A percentile compares a stretch with the other conserved stretches of the same genome.
These are phyloP conservation scores for Serendipita indica DNA, from an alignment of 768 basidiomycete genomes.

Conservation along the genomic window DNA sequence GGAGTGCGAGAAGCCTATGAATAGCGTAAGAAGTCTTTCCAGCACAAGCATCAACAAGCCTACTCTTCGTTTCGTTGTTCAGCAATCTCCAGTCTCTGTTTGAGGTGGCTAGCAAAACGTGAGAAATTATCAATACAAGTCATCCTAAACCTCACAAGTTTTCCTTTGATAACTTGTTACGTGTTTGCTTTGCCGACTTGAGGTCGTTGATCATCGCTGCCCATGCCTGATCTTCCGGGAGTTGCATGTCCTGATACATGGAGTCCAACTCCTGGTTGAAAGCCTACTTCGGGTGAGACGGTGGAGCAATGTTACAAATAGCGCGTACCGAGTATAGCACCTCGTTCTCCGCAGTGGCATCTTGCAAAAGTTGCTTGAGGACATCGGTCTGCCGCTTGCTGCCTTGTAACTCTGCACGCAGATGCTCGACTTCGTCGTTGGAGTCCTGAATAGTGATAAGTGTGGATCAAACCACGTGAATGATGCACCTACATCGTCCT, in stretches of 20 bases:
- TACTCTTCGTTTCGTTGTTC: constrained; percentile 73
- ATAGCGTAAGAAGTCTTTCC: no score
- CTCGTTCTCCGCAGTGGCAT: constrained; percentile 75
- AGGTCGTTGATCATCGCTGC: constrained; percentile 60
- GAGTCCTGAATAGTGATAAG: not conserved
- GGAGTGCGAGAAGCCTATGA: constrained; percentile 50
- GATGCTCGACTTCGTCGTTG: constrained; percentile 41
- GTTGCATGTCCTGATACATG: constrained; percentile 73
- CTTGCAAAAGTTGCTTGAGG: constrained; percentile 59
- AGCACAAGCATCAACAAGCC: constrained; percentile 21
- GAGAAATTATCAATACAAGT: constrained; percentile 9
- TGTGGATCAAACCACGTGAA: not conserved
- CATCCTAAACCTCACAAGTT: constrained; percentile 78
- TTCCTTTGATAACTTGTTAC: constrained; percentile 61
- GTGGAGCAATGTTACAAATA: not conserved
- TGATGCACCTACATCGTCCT: constrained; percentile 38
- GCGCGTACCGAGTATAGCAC: constrained; percentile 72
- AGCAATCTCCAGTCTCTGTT: constrained; percentile 49
- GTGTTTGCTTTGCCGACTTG: constrained; percentile 53
- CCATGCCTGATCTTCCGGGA: constrained; percentile 77
- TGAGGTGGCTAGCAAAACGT: constrained; percentile 38
- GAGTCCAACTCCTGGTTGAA: constrained; percentile 89
- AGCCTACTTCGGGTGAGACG: constrained; percentile 34
- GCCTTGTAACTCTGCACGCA: constrained; percentile 49
- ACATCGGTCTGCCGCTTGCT: constrained; percentile 62